Base-by-base conservation (phyloP, 2,329 filamentous ascomycete species). In the Exophiala oligosperma region DNA sequence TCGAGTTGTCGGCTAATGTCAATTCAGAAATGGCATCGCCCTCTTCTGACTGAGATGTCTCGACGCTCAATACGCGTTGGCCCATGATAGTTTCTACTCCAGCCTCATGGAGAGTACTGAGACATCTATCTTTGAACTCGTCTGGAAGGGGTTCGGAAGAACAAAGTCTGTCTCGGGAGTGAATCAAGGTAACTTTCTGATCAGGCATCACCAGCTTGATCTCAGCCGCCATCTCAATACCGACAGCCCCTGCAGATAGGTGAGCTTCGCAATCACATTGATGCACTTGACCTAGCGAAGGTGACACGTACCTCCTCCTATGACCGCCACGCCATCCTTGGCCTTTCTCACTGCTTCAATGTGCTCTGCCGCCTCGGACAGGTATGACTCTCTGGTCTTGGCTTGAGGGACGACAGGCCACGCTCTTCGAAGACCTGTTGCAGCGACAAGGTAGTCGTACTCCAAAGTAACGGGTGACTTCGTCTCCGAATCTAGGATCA, bases 161-260 rank as follows among this genome's bases (percentile, higher is more conserved):
- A 6, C 93, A 79, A 1, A 93, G 81, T 66, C 83, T 83, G 26
- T 81, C 77, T 21, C 88, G 80, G 3, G 89, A 92, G 70, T 93
- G 90, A 3, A 91, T 83, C 1, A 94, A 81, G 1, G 84, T 89
- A n/a, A 93, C 86, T 41, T 81, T 81, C 54, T 84, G 76, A 9
- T 81, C 67, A 0, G 90, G 89, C 60, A 87, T 80, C 24, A 85
- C 76, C 47, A 83, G 71, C 73, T 92, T 92, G 54, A 92, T 77
- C 74, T 94, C 90, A 1, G 88, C 85, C 0, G 90, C 89, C 81
- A 93, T 91, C 71, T 93, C 90, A 54, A 92, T 86, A 7, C 90
- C 90, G 1, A 92, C 90, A 5, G 90, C 90, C 2, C 61, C 60
- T 62, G 37, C 11, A 43, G 5, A 32, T 11, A 23, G 38, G 52